These are phyloP conservation scores for Arachnomyces sp. DNA, from an alignment of 2,329 filamentous ascomycete genomes.

Conservation along the genomic window DNA sequence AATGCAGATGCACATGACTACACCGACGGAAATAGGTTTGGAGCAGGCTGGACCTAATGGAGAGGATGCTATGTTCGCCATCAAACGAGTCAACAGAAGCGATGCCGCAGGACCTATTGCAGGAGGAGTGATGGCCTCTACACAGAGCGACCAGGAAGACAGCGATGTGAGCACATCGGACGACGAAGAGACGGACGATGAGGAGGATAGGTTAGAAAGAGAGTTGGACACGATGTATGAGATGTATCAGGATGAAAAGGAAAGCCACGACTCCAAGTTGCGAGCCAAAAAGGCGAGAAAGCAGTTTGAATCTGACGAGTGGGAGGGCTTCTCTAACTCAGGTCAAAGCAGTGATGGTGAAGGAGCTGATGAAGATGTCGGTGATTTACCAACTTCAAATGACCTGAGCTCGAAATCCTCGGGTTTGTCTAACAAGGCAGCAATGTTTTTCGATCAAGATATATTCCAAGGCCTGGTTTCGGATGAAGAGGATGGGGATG, in stretches of 20 bases:
- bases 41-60: slow-evolving; percentile 74
- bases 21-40: slow-evolving; percentile 90
- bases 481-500: slow-evolving; percentile 47
- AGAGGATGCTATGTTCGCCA: slow-evolving; percentile 75
- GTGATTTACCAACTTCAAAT: slow-evolving; percentile 16
- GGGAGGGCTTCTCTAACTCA: slow-evolving; percentile 75
- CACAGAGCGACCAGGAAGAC: slow-evolving; percentile 54
- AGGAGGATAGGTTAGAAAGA: slow-evolving; percentile 72
- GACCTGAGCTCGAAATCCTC: slow-evolving; percentile 18
- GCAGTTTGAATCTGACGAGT: slow-evolving; percentile 77
- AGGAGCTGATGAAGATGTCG: slow-evolving; percentile 55
- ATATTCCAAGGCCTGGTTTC: slow-evolving; percentile 80
- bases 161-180: slow-evolving; percentile 50
- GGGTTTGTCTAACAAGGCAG: slow-evolving; percentile 74
- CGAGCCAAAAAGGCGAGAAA: slow-evolving; percentile 82
- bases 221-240: slow-evolving; percentile 86
- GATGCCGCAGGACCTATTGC: slow-evolving; percentile 61
- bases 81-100: slow-evolving; percentile 73
- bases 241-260: slow-evolving; percentile 70
- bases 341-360: slow-evolving; percentile 52
- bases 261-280: slow-evolving; percentile 76
- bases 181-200: slow-evolving; percentile 61
- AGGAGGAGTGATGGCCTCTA: slow-evolving; percentile 70
- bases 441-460: slow-evolving; percentile 88
- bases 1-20: slow-evolving; percentile 95